Conservation (phyloP, 2,329 filamentous ascomycete species). For the Fusarium nodosum region DNA sequence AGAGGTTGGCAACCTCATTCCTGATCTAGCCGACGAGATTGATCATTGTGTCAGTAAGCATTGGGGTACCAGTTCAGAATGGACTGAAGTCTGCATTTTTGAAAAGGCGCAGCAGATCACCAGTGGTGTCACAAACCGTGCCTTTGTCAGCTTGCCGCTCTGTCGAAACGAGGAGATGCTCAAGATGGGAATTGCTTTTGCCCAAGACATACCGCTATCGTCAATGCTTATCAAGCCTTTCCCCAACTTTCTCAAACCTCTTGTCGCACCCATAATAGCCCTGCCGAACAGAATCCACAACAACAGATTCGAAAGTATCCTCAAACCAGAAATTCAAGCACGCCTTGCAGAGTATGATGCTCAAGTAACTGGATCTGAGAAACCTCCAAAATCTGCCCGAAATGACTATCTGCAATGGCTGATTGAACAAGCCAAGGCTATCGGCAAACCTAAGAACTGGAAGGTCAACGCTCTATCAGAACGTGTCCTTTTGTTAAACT, state of each 20-base stretch:
- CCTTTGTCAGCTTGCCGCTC: conserved; percentile 1
- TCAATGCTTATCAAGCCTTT: conserved; percentile 3
- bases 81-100: conserved; percentile 1
- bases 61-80: neutral
- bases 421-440: conserved; percentile 14
- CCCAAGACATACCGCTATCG: conserved; percentile 7
- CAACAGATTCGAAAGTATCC: conserved; percentile 5
- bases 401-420: conserved; percentile 15
- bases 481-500: conserved; percentile 14
- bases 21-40: conserved; percentile 5
- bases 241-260: neutral
- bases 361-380: accelerated
- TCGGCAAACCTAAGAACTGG: conserved; percentile 21
- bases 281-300: conserved; percentile 17
- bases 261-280: conserved; percentile 9
- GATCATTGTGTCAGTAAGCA: conserved; percentile 7
- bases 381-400: neutral
- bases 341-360: conserved; percentile 8
- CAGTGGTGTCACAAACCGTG: conserved; percentile 8
- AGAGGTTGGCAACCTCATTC: conserved; percentile 20
- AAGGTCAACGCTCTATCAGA: conserved; percentile 1
- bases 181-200: conserved; percentile 6
- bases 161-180: conserved; percentile 17
- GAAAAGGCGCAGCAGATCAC: conserved; percentile 6
- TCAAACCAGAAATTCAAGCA: conserved; percentile 10